Evolutionary conservation across 1,139 yeast species (phyloP).

Genomic region (Spathaspora sp.): DNA sequence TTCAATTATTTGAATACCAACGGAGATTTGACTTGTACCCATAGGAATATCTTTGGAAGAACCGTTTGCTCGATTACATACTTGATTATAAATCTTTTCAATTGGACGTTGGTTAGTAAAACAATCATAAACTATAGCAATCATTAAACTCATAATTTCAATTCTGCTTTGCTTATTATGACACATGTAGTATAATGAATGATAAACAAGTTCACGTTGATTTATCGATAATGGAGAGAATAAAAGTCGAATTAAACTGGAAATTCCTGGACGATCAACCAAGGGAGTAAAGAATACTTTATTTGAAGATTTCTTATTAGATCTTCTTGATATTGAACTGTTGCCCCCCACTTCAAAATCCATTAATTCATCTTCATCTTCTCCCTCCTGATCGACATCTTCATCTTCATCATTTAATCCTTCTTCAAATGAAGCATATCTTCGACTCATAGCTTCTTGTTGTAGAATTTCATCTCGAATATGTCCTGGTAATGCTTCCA

Average conservation of each 20-base stretch:
- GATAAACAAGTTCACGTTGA: slow-evolving; percentile 66
- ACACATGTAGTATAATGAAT: slow-evolving; percentile 66
- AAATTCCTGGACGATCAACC: slow-evolving; percentile 74
- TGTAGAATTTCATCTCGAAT: slow-evolving; percentile 72
- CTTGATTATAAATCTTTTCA: slow-evolving; percentile 63
- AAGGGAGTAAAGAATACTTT: slow-evolving; percentile 61
- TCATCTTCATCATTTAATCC: slow-evolving; percentile 25
- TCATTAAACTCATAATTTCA: slow-evolving; percentile 70
- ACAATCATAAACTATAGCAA: slow-evolving; percentile 77
- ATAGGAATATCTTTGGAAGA: slow-evolving; percentile 41
- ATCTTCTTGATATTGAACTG: background rate
- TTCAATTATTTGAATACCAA: slow-evolving; percentile 78
- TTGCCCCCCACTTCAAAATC: slow-evolving; percentile 6
- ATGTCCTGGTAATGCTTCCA: slow-evolving; percentile 76
- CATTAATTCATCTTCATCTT: slow-evolving; percentile 8
- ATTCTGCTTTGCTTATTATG: slow-evolving; percentile 75
- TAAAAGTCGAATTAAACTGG: slow-evolving; percentile 67
- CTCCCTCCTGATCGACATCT: slow-evolving; percentile 24
- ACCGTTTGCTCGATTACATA: slow-evolving; percentile 39
- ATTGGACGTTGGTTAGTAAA: slow-evolving; percentile 58
- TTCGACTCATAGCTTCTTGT: slow-evolving; percentile 57
- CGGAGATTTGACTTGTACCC: slow-evolving; percentile 65
- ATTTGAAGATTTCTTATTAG: slow-evolving; percentile 17
- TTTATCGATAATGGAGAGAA: slow-evolving; percentile 72
- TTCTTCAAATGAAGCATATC: slow-evolving; percentile 30